phyloP scores from a whole-genome alignment of 495 filamentous ascomycete species.

The Neohortaea acidophila region DNA sequence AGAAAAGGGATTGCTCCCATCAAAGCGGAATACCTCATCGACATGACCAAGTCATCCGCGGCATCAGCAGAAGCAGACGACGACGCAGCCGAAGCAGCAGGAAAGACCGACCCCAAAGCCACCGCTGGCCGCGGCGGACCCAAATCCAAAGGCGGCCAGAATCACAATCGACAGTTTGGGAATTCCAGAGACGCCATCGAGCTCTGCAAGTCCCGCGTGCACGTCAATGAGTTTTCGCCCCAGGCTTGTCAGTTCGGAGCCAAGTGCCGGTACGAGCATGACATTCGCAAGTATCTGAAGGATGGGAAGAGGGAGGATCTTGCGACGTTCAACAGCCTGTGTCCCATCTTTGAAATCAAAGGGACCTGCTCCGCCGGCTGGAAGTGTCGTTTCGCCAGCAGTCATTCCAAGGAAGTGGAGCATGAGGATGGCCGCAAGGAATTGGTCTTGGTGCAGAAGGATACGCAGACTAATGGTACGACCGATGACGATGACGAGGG shows the following conservation, averaged over 20 bases:
- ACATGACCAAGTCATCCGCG: not conserved
- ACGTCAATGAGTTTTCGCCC: constrained; percentile 60
- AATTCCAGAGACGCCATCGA: constrained; percentile 58
- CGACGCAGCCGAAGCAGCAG: constrained; percentile 29
- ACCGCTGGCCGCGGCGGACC: constrained; percentile 30
- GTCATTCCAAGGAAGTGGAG: constrained; percentile 63
- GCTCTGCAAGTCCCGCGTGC: constrained; percentile 56
- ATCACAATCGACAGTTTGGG: constrained; percentile 74
- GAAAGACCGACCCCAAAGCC: constrained; percentile 14
- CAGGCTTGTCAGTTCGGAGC: constrained; percentile 55
- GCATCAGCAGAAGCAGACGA: constrained; percentile 18
- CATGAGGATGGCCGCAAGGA: constrained; percentile 66
- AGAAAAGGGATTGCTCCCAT: constrained; percentile 62
- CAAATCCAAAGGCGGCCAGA: constrained; percentile 58
- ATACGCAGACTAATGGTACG: constrained; percentile 22
- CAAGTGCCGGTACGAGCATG: constrained; percentile 63
- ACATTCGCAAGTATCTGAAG: constrained; percentile 68
- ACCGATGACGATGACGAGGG: constrained; percentile 17
- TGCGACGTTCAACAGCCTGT: constrained; percentile 53
- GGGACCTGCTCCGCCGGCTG: constrained; percentile 72
- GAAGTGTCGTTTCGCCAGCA: constrained; percentile 78
- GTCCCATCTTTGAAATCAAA: constrained; percentile 60
- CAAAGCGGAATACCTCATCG: constrained; percentile 57
- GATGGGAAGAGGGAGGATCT: constrained; percentile 71
- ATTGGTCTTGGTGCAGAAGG: constrained; percentile 50